Evolutionary conservation across 306 rosid genomes (phyloP), one percentile per base, ranked within the genome.

Genomic region (Senna siamea): DNA sequence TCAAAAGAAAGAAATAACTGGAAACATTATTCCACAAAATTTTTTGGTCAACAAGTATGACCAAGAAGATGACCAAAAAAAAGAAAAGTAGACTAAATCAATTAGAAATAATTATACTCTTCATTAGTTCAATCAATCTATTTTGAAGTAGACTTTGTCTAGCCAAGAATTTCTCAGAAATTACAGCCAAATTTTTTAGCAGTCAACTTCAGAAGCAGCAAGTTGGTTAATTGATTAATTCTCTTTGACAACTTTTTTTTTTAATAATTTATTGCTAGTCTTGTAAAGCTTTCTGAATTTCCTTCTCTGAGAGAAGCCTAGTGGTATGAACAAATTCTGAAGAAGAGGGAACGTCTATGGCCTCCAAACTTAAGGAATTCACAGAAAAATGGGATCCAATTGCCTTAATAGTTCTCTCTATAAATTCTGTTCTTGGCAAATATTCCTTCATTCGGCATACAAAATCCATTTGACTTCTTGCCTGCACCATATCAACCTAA

Each of bases 401-500:
- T 12, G 87, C 88, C 76, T 83, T 82, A n/a, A 78, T 63, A 23
- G 90, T 89, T 85, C 85, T 89, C 74, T 83, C 81, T 1, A 90
- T 86, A 76, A 90, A 90, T 48, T 73, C 66, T 57, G 86, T 79
- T 86, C 93, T 87, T 59, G 97, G 80, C 79, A 90, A 76, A 73
- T 81, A 73, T 48, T 93, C 92, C 81, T 87, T 90, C 96, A 89
- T 80, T 82, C 85, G 40, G 81, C 90, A 90, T 61, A 93, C 53
- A 73, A 90, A 93, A 74, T 93, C 97, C 66, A 34, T 74, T 76
- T 89, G 97, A 58, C 38, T 61, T 67, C 97, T 84, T 18, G 87
- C 89, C 97, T 93, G 79, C 76, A 81, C 6, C 80, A n/a, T 64
- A 67, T 66, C 48, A 52, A 44, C 34, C 73, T 69, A 61, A 56